Base-by-base conservation (phyloP, 78 protist genomes). In the Polysphondylium violaceum region DNA sequence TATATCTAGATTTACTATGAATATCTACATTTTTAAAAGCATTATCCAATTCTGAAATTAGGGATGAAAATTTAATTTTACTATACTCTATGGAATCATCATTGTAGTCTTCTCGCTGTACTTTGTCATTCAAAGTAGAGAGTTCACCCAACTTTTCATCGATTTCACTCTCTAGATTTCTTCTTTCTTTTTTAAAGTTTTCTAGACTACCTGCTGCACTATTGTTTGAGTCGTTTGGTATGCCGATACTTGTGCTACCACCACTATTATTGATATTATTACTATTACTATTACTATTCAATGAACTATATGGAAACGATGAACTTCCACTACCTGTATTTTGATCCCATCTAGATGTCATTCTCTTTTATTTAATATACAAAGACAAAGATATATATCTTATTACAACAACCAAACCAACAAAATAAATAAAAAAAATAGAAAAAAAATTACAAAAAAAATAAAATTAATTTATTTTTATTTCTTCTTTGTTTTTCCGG, bases 301-400 rank as follows among this genome's bases (percentile, higher is more conserved):
- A 17, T 69, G 59, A 5, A 19, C 44, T 44, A 16, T 9, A 2
- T 69, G 76, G 17, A 9, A 12, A 50, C 55, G 55, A 47, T 43
- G 56, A 71, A 25, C 60, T 19, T 25, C 50, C 50, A 31, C n/a
- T 71, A 5, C 38, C n/a, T 41, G 55, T 31, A 16, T 50, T 21
- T 56, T 41, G 55, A 21, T 78, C 88, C 88, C 88, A 78, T 78
- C 88, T 78, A 2, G 75, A 64, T 25, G 59, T 76, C 86, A 76
- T 76, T 75, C 40, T 65, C 5, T 35, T 19, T 17, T 55, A 19
- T 55, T n/a, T n/a, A n/a, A n/a, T n/a, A n/a, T n/a, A n/a, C n/a
- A n/a, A n/a, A n/a, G n/a, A n/a, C n/a, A n/a, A n/a, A n/a, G n/a
- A n/a, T n/a, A n/a, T n/a, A n/a, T n/a, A n/a, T n/a, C n/a, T n/a